These are phyloP conservation scores for Canavalia ensiformis DNA, from an alignment of 306 rosid species.

Conservation along the genomic window DNA sequence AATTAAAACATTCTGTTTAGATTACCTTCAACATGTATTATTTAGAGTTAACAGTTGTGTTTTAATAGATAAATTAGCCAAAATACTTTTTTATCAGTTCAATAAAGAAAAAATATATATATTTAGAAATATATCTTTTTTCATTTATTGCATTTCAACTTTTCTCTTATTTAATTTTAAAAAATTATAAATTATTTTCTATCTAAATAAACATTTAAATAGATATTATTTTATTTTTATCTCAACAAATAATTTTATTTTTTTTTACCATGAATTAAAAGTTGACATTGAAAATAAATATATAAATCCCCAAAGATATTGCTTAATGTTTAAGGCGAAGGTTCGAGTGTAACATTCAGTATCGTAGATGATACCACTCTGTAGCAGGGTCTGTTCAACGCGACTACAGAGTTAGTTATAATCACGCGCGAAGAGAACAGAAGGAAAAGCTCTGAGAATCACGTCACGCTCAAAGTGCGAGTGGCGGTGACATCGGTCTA, in stretches of 20 bases:
- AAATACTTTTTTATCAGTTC: background rate
- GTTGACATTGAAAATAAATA: background rate
- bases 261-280: background rate
- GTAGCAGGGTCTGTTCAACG: background rate
- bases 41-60: background rate
- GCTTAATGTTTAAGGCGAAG: conserved; percentile 37
- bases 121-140: too few species aligned
- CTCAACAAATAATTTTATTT: too few species aligned
- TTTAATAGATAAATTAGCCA: background rate
- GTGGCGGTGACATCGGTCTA: background rate
- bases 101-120: too few species aligned
- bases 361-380: background rate
- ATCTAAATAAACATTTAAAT: too few species aligned
- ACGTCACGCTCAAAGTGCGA: background rate
- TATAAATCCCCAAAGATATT: background rate
- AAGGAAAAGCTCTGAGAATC: background rate
- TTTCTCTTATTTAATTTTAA: too few species aligned
- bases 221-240: too few species aligned
- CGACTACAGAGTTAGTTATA: background rate
- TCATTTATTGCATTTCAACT: too few species aligned
- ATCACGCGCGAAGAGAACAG: background rate
- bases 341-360: conserved; percentile 9
- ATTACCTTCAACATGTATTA: background rate
- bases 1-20: background rate
- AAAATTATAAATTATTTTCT: too few species aligned